Base-by-base conservation (phyloP, 306 rosid genomes). In the Casuarina cunninghamiana region DNA sequence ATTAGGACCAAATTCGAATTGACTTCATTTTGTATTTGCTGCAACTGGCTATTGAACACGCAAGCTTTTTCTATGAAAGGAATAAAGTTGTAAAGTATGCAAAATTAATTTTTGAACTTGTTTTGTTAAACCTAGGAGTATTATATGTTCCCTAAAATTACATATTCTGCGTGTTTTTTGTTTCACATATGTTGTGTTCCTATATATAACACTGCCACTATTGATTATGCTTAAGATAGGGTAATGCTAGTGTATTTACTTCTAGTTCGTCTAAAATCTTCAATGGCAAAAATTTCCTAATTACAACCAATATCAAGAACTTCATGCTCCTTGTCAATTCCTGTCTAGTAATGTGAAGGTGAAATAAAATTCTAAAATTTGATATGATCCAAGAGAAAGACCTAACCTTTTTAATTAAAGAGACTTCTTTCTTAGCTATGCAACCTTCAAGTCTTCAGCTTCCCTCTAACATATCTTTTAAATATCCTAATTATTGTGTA, bases 261-360 rank as follows among this genome's bases (percentile, higher is more conserved):
- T 9, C 97, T 92, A 2, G 97, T 92, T 88, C 39, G 84, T 71
- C 86, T 87, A 62, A 88, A 95, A 41, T 89, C 90, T 89, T 94
- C 93, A 54, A 94, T 89, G 46, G 96, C 96, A 86, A 94, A 85
- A 78, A 88, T 87, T 75, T 97, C 98, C 98, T 97, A 94, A 55
- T 97, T 96, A 5, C 92, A 88, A 48, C 98, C 97, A 19, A 94
- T 89, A 77, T 94, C 98, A 53, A 94, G 91, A 65, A 92, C 89
- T 77, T 90, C 91, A 90, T 92, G 98, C 43, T 87, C 82, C 81
- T 72, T 80, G 0, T 77, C 87, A 70, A 94, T 84, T 83, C 84
- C 87, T 46, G 93, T 91, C 98, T 92, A 50, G 62, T 79, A 69
- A 53, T 79, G 55, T 43, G 16, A 73, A 46, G 57, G 39, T 15